These are phyloP conservation scores for Coemansia biformis DNA, from an alignment of 192 early-diverging fungal genomes.

Conservation along the genomic window DNA sequence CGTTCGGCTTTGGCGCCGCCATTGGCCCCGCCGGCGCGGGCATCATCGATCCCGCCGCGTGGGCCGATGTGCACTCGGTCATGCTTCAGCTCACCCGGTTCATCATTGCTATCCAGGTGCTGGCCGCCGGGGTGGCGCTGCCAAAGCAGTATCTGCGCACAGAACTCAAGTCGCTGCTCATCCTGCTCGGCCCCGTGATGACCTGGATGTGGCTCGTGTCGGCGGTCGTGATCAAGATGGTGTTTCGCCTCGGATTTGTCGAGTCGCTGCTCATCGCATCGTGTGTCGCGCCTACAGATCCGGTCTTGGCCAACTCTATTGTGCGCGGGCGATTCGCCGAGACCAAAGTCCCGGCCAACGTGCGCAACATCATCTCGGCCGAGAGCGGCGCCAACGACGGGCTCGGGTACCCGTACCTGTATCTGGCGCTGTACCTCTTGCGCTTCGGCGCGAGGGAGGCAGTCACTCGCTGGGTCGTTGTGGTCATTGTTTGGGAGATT, in stretches of 20 bases:
- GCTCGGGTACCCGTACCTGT: slow-evolving; percentile 79
- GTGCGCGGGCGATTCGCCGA: slow-evolving; percentile 92
- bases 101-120: slow-evolving; percentile 76
- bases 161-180: slow-evolving; percentile 60
- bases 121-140: slow-evolving; percentile 77
- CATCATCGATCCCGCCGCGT: slow-evolving; percentile 65
- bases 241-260: slow-evolving; percentile 53
- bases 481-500: slow-evolving; percentile 75
- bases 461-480: slow-evolving; percentile 70
- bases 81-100: slow-evolving; percentile 69
- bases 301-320: slow-evolving; percentile 89
- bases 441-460: slow-evolving; percentile 54
- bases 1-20: slow-evolving; percentile 75
- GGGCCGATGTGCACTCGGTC: slow-evolving; percentile 47
- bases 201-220: slow-evolving; percentile 71
- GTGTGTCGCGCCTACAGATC: slow-evolving; percentile 88
- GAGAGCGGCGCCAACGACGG: slow-evolving; percentile 89
- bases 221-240: slow-evolving; percentile 59
- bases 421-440: slow-evolving; percentile 67
- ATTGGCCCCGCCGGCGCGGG: slow-evolving; percentile 69
- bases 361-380: slow-evolving; percentile 71
- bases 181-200: slow-evolving; percentile 79
- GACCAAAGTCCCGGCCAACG: slow-evolving; percentile 70
- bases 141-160: slow-evolving; percentile 71
- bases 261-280: slow-evolving; percentile 74